phyloP scores from a whole-genome alignment of 2,329 filamentous ascomycete species.

The Hirsutella thompsonii region DNA sequence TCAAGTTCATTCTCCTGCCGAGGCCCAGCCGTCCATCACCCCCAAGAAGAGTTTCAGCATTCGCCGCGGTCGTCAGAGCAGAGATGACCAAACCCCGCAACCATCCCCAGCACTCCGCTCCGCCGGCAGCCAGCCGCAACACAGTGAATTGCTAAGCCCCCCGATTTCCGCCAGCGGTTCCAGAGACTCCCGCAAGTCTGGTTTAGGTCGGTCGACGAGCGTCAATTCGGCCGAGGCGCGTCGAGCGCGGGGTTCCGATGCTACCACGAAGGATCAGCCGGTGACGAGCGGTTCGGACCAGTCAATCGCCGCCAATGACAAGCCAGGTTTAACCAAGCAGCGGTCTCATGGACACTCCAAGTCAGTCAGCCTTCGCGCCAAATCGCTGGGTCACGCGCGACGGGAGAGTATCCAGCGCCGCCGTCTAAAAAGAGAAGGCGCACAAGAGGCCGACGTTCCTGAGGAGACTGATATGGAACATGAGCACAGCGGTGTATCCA shows the following conservation, averaged over 20 bases:
- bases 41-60: constrained; percentile 87
- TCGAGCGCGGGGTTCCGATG: constrained; percentile 35
- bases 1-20: constrained; percentile 66
- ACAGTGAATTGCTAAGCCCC: constrained; percentile 66
- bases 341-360: constrained; percentile 40
- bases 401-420: constrained; percentile 87
- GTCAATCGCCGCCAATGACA: constrained; percentile 42
- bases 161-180: constrained; percentile 47
- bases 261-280: constrained; percentile 50
- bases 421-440: constrained; percentile 59
- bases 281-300: constrained; percentile 70
- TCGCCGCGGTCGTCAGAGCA: constrained; percentile 41
- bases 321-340: constrained; percentile 30
- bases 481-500: constrained; percentile 46
- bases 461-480: constrained; percentile 84
- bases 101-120: constrained; percentile 28
- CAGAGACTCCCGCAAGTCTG: constrained; percentile 46
- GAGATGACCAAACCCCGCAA: constrained; percentile 32
- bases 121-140: constrained; percentile 56
- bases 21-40: constrained; percentile 38
- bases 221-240: constrained; percentile 80
- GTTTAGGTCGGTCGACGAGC: constrained; percentile 75
- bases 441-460: constrained; percentile 63
- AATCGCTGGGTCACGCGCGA: constrained; percentile 79
- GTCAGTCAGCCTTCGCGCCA: constrained; percentile 59